Base-by-base conservation (phyloP, 2,329 filamentous ascomycete genomes). In the Aureobasidium pullulans region DNA sequence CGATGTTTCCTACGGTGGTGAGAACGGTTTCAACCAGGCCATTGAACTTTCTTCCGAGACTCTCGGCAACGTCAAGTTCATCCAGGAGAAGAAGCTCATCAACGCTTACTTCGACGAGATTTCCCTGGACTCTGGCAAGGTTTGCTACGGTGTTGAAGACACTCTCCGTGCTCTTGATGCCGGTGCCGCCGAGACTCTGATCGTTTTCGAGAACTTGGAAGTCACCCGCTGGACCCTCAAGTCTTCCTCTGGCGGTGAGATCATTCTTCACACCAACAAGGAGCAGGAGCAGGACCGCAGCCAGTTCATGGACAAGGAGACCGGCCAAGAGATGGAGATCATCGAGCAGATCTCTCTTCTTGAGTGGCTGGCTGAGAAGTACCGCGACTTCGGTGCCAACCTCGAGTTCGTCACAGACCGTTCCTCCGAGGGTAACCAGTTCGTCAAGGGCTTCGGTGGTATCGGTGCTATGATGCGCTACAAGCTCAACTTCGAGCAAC, bases 71-170 rank as follows among this genome's bases (percentile, higher is more conserved):
- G 94, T 99, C 83, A 99, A 99, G 79, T 99, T 99, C 75, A 96
- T 99, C 74, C 94, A 99, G 77, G 94, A 99, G 83, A 99, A 99
- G 88, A 99, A 96, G 81, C 85, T 99, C 64, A 99, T 99, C 71
- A 93, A 93, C 74, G 91, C 89, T 73, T 99, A 99, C 81, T 99
- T 99, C 70, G 92, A 99, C 74, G 93, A 99, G 77, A 97, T 99
- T 71, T 96, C 90, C 74, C 91, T 96, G 76, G 94, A 99, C 72
- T 96, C 88, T 56, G 94, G 94, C 67, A 94, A 91, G 72, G 86
- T 99, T 67, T 99, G 94, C 81, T 99, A 99, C 75, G 91, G 94
- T 81, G 87, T 99, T 63, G 94, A 97, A 1, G 95, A 99, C 73
- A 99, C 94, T 15, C 81, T 99, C 70, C 97, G 96, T 81, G 94